A percentile compares a stretch with the other conserved stretches of the same genome.
phyloP scores from a whole-genome alignment of 352 stramenopile genomes.

The Aphanomyces euteiches region DNA sequence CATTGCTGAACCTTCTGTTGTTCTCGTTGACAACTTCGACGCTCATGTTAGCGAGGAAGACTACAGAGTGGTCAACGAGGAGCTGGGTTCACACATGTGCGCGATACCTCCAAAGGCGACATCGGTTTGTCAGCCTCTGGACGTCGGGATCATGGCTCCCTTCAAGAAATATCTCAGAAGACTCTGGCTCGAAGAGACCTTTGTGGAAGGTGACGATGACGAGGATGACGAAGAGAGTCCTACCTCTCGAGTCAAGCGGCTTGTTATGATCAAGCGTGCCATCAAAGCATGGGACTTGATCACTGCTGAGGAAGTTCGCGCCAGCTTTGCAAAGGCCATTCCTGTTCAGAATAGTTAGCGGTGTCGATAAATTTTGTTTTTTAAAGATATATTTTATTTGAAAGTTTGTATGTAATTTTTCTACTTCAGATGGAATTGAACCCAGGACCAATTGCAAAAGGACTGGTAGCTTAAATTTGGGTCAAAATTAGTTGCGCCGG shows the following conservation, averaged over 20 bases:
- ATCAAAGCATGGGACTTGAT: constrained; percentile 3
- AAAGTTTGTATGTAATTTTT: no score
- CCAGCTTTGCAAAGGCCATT: not conserved
- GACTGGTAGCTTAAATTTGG: no score
- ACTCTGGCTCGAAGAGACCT: not conserved
- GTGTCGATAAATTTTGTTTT: no score
- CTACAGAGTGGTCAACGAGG: not conserved
- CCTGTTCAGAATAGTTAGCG: not conserved
- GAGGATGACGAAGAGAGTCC: not conserved
- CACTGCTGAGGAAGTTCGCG: not conserved
- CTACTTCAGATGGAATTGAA: no score
- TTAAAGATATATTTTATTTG: no score
- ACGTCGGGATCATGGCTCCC: constrained; percentile 24
- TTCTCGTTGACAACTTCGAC: constrained; percentile 35
- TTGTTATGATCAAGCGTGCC: not conserved
- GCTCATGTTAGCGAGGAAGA: constrained; percentile 22
- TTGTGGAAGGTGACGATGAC: not conserved
- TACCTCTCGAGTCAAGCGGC: not conserved
- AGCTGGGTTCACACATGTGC: constrained; percentile 2
- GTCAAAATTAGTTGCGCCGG: no score
- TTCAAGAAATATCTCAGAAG: constrained; percentile 20
- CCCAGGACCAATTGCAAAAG: no score
- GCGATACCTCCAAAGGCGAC: constrained; percentile 28
- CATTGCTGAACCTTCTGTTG: constrained; percentile 26
- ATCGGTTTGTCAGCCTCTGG: constrained; percentile 25